Conservation (phyloP, 352 stramenopile genomes). For the Globisporangium paroecandrum region DNA sequence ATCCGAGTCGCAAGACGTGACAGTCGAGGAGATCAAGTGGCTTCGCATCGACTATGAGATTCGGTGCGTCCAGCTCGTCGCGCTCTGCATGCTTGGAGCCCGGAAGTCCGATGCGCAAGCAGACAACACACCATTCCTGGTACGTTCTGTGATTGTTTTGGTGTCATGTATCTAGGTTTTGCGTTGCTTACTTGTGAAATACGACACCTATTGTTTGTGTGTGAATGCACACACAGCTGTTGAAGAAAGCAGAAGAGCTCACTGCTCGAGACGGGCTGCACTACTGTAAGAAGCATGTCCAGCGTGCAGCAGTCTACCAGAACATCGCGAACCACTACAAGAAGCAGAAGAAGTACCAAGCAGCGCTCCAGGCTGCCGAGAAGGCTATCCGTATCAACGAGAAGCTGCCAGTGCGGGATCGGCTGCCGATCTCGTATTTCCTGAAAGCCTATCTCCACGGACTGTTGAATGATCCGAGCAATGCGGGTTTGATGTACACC, state of each 20-base stretch:
- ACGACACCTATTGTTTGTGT: not conserved
- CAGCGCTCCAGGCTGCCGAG: constrained; percentile 47
- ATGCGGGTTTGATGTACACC: constrained; percentile 64
- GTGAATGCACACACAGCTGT: constrained; percentile 26
- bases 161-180: not conserved
- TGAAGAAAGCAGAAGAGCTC: constrained; percentile 68
- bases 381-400: constrained; percentile 65
- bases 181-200: not conserved
- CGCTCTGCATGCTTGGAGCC: constrained; percentile 60
- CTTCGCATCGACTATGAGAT: constrained; percentile 73
- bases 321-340: constrained; percentile 73
- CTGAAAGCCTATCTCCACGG: constrained; percentile 56
- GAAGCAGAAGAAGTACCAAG: constrained; percentile 72
- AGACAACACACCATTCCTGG: constrained; percentile 66
- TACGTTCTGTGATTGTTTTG: constrained; percentile 14
- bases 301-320: constrained; percentile 59
- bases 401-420: constrained; percentile 47
- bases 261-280: constrained; percentile 51
- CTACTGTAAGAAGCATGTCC: constrained; percentile 62
- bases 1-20: constrained; percentile 39
- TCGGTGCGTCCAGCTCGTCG: constrained; percentile 68
- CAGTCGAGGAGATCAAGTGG: constrained; percentile 59
- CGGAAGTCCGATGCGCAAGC: constrained; percentile 35
- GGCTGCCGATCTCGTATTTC: constrained; percentile 61
- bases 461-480: constrained; percentile 48